Evolutionary conservation across 192 early-diverging fungal species (phyloP), one percentile per base, ranked within the genome.

Genomic region (Gonapodya sp.): DNA sequence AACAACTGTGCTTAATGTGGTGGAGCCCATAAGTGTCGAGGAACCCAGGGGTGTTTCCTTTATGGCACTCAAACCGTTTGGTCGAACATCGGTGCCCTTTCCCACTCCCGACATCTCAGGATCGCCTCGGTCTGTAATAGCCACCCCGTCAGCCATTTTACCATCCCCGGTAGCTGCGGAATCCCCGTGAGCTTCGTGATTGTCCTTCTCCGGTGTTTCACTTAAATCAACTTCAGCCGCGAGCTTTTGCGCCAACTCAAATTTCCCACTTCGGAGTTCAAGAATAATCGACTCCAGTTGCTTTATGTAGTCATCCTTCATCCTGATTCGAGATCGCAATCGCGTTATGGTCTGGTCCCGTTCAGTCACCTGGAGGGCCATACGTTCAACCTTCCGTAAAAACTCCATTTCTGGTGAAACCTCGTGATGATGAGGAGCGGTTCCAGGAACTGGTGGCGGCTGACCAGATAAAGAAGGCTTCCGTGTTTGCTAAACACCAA

Each of bases 401-500:
- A 34, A 32, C 34, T 77, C 75, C 30, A 77, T 34, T 77, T 77
- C 75, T 8, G 75, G 18, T 31, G 75, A 18, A 16, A 77, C 34
- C 2, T 77, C 75, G 46, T 64, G 46, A 64, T 64, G 46, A 24
- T 64, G 46, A 16, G 46, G 46, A 64, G 46, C 46, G 24, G 46
- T 64, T 64, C 46, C 46, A 24, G 46, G 46, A 8, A 64, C 46
- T 64, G 46, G 46, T 64, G 46, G 46, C 24, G 46, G 46, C 46
- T 64, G 46, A 24, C 46, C 46, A 14, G 75, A 77, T 33, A 77
- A 18, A 31, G 75, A 77, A 77, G 75, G 75, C 34, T 77, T 77
- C 75, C 75, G 75, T 34, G 75, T 16, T 33, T 77, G 75, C 46
- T 64, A 77, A 16, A 77, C 14, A 2, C 2, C 2, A 34, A 2